A percentile compares a stretch with the other conserved stretches of the same genome.
Conservation (phyloP, 139 green algal genomes). For the Coccomyxa sp. region DNA sequence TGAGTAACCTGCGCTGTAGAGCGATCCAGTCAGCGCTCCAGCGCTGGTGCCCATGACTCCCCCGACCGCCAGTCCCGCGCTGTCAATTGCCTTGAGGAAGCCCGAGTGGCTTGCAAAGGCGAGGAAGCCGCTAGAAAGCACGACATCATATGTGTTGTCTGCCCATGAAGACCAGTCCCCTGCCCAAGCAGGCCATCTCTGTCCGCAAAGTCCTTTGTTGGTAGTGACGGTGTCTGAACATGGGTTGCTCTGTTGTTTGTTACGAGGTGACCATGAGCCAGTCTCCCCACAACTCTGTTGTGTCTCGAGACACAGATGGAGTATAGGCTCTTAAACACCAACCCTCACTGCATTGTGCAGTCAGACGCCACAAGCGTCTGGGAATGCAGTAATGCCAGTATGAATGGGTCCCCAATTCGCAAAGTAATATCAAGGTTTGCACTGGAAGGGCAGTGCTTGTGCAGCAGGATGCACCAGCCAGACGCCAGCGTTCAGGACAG, state of each 20-base stretch:
- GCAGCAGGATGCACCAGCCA: too few species aligned
- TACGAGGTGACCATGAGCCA: too few species aligned
- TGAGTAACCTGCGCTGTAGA: constrained; percentile 74
- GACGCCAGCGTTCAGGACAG: too few species aligned
- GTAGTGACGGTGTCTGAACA: neutral
- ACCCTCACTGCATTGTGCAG: too few species aligned
- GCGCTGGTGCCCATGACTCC: constrained; percentile 81
- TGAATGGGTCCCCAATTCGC: too few species aligned
- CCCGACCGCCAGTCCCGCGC: constrained; percentile 54
- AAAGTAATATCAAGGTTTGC: too few species aligned
- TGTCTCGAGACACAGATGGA: neutral
- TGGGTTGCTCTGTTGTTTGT: neutral
- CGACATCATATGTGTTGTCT: constrained; percentile 50
- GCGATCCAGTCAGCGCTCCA: constrained; percentile 69
- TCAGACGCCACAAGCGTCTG: too few species aligned
- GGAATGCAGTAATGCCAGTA: too few species aligned
- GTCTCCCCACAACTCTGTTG: neutral
- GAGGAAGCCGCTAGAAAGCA: constrained; percentile 80
- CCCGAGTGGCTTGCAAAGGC: constrained; percentile 81
- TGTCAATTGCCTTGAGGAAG: constrained; percentile 71
- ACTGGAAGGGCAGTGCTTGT: too few species aligned
- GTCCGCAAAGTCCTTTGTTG: neutral
- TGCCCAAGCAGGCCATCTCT: neutral
- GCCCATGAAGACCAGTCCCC: neutral
- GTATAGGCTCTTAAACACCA: too few species aligned